Evolutionary conservation across 1,284 basidiomycete species (phyloP), one percentile per base, ranked within the genome.

Genomic region (Porodaedalea pini): DNA sequence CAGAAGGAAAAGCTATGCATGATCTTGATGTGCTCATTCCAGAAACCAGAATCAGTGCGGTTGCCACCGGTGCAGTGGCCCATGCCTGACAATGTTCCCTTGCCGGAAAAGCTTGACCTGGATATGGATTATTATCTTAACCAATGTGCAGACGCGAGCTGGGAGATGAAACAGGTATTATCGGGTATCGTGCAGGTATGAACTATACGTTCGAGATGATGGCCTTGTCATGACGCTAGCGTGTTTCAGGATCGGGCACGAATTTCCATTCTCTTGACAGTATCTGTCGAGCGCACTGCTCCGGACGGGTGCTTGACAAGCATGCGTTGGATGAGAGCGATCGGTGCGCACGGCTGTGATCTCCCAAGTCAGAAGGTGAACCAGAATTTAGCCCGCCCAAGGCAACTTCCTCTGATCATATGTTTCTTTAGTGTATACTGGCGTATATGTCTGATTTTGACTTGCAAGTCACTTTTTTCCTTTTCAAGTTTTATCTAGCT

Each of bases 371-470:
- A 94, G 65, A 94, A 94, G 75, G 92, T 89, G 56, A 51, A 77
- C 32, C 23, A 15, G 59, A 39, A 13, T 13, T 6, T 34, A 34
- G 7, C 6, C 7, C 7, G 13, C 32, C 32, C 32, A 6, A 34
- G 32, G 7, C 32, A 6, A 34, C 32, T 34, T 34, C 32, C 32
- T 3, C 23, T 47, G n/a, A 48, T 39, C 15, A 36, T 31, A 45
- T 23, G 27, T 47, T 29, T 27, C 21, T 51, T 2, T 65, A 94
- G 90, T 91, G 89, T 64, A 92, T 95, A 59, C 76, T 95, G 52
- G 85, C 86, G 3, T 95, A 94, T 66, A 79, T 93, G 52, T 92
- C 92, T 2, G 93, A 96, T 69, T 73, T 90, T 44, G 79, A 88
- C 66, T 90, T 94, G 88, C 90, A 67, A 43, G 82, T 70, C 2